A percentile compares a stretch with the other conserved stretches of the same genome.
Evolutionary conservation across 2,329 filamentous ascomycete species (phyloP).

Genomic region (Grosmannia huntii): DNA sequence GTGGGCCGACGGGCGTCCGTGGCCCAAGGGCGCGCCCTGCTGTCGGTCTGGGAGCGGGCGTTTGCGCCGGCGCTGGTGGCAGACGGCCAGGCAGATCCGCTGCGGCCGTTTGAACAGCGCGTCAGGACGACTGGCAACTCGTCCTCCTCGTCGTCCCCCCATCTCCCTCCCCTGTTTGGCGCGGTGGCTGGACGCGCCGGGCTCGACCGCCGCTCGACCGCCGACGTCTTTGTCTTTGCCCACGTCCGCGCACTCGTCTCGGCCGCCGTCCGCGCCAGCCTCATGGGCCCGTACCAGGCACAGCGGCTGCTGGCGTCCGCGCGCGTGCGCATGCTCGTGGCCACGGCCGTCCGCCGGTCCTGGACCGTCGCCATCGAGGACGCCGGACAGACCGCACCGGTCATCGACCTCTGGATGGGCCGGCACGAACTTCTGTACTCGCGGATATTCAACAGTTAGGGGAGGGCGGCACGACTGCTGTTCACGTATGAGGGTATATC

Average conservation of each 20-base stretch:
- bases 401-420: constrained; percentile 73
- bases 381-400: constrained; percentile 62
- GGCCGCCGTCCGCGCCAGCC: constrained; percentile 62
- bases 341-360: constrained; percentile 44
- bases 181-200: constrained; percentile 50
- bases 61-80: constrained; percentile 28
- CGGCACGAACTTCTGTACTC: constrained; percentile 75
- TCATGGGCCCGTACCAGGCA: constrained; percentile 71
- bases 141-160: constrained; percentile 34
- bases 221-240: constrained; percentile 63
- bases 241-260: constrained; percentile 67
- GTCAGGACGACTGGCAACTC: constrained; percentile 16
- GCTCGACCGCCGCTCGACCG: constrained; percentile 47
- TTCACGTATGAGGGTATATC: background rate
- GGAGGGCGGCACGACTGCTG: constrained; percentile 10
- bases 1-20: constrained; percentile 64
- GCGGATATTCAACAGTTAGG: constrained; percentile 71
- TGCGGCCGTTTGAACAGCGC: constrained; percentile 24
- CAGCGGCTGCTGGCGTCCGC: constrained; percentile 56
- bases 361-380: constrained; percentile 47
- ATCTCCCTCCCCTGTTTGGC: constrained; percentile 61
- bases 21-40: constrained; percentile 61
- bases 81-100: constrained; percentile 7
- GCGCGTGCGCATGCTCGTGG: constrained; percentile 44
- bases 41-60: constrained; percentile 65